phyloP scores from a whole-genome alignment of 805 yeast species.

The Metschnikowia drakensbergensis region DNA sequence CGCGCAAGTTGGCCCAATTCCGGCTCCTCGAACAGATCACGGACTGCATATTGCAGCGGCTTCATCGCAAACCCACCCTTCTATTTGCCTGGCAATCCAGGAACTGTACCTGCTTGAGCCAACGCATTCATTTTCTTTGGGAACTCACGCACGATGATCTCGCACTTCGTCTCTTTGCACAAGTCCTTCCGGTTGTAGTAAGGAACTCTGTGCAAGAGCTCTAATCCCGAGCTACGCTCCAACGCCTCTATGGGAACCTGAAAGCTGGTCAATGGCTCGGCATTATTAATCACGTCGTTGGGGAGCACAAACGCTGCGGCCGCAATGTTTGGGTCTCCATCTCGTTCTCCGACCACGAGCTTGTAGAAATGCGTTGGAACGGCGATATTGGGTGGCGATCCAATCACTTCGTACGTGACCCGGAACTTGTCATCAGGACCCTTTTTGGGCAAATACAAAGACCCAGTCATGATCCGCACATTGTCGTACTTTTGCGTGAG shows the following conservation, averaged over 20 bases:
- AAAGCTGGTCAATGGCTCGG: conserved; percentile 65
- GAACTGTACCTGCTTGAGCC: neutral
- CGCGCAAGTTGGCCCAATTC: conserved; percentile 1
- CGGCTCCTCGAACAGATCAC: neutral
- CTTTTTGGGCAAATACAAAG: conserved; percentile 78
- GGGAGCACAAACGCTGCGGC: conserved; percentile 95
- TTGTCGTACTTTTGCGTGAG: conserved; percentile 66
- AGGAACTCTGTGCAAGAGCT: conserved; percentile 69
- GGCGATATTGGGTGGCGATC: conserved; percentile 93
- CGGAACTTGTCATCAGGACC: conserved; percentile 80
- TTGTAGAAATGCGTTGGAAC: conserved; percentile 98
- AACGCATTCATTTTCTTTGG: conserved; percentile 38
- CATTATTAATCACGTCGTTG: conserved; percentile 72
- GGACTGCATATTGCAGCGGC: neutral
- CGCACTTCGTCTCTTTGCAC: conserved; percentile 79
- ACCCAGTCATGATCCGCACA: conserved; percentile 91
- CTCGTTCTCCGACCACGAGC: conserved; percentile 75
- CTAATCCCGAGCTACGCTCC: conserved; percentile 83
- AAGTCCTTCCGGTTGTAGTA: conserved; percentile 52
- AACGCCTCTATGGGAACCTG: conserved; percentile 88
- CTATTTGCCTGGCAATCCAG: conserved; percentile 4
- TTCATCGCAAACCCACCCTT: neutral
- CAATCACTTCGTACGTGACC: conserved; percentile 88
- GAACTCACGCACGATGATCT: conserved; percentile 78
- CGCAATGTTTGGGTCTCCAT: conserved; percentile 47